A percentile compares a stretch with the other conserved stretches of the same genome.
Evolutionary conservation across 1,139 yeast genomes (phyloP).

Genomic region (Yamadazyma mexicana): DNA sequence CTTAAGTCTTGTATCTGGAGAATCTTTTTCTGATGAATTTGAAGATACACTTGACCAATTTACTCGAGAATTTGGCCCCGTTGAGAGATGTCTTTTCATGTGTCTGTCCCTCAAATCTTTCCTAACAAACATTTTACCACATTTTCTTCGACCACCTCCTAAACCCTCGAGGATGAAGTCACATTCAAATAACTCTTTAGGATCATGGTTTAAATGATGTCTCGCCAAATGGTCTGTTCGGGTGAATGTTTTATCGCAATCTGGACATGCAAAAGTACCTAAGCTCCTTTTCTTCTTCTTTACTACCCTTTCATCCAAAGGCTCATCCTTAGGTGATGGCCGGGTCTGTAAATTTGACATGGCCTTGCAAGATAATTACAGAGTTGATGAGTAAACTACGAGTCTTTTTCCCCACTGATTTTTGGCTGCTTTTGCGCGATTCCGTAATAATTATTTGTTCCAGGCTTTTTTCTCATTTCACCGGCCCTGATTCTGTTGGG

Average conservation of each 20-base stretch:
- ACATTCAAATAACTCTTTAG: constrained; percentile 36
- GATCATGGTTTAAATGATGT: constrained; percentile 47
- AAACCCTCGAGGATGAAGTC: constrained; percentile 31
- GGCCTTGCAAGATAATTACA: not conserved
- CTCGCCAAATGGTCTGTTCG: constrained; percentile 47
- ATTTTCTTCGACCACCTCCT: constrained; percentile 24
- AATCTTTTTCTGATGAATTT: constrained; percentile 8
- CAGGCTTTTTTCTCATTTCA: no score
- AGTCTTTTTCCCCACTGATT: constrained; percentile 4
- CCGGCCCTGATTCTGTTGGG: no score
- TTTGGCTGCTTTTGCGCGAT: not conserved
- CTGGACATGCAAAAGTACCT: constrained; percentile 26
- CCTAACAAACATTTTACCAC: constrained; percentile 49
- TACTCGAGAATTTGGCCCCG: constrained; percentile 10
- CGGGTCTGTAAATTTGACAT: constrained; percentile 8
- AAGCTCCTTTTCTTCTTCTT: constrained; percentile 13
- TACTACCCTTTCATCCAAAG: not conserved
- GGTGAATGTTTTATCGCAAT: constrained; percentile 43
- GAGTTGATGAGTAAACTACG: not conserved
- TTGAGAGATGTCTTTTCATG: constrained; percentile 29
- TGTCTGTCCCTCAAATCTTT: constrained; percentile 43
- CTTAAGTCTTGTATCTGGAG: constrained; percentile 5
- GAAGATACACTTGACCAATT: constrained; percentile 16
- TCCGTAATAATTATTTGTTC: not conserved
- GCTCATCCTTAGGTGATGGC: constrained; percentile 2